These are phyloP conservation scores for Oldenlandia corymbosa DNA, from an alignment of 257 asterid species.

Conservation along the genomic window DNA sequence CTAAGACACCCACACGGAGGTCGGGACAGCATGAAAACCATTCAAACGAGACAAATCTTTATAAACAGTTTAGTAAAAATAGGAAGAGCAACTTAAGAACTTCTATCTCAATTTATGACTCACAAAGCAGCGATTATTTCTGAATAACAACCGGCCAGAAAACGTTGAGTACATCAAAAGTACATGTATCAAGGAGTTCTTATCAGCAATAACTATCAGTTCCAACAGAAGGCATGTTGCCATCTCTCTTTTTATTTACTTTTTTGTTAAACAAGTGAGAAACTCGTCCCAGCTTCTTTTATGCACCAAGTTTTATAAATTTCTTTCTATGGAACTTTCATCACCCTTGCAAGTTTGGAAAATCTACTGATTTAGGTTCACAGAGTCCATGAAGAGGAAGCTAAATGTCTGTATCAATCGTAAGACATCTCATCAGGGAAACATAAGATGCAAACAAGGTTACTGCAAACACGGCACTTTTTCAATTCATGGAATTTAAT, in stretches of 20 bases:
- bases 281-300: neutral
- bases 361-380: neutral
- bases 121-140: neutral
- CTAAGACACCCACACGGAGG: neutral
- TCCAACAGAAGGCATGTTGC: neutral
- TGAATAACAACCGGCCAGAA: neutral
- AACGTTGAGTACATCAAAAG: neutral
- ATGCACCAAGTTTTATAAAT: neutral
- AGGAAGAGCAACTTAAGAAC: neutral
- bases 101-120: neutral
- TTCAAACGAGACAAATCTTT: constrained; percentile 6
- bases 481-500: neutral
- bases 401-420: neutral
- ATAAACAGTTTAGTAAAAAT: neutral
- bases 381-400: neutral
- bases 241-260: too few relatives aligned
- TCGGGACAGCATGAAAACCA: neutral
- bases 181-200: neutral
- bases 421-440: neutral
- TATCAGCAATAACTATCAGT: neutral
- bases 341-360: neutral
- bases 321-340: neutral
- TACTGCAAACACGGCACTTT: neutral
- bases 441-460: neutral
- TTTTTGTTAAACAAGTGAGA: neutral